Evolutionary conservation across 495 filamentous ascomycete genomes (phyloP).

Genomic region (Aspergillus panamensis): DNA sequence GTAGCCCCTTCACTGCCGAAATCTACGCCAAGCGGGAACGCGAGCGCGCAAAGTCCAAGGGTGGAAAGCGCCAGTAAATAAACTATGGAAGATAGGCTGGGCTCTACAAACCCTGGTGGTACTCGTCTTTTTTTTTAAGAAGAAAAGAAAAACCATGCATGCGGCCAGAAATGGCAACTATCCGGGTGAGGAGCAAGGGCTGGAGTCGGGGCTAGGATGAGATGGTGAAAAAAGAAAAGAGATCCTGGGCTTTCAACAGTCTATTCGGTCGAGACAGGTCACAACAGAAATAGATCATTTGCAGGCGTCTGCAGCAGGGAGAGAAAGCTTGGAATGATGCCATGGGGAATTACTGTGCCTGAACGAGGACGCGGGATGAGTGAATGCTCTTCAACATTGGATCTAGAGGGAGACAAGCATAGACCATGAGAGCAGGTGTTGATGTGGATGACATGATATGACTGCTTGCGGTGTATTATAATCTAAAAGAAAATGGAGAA

Average conservation of each 20-base stretch:
- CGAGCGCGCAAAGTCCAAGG: slow-evolving; percentile 40
- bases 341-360: not conserved
- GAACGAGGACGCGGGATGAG: not conserved
- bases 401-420: not conserved
- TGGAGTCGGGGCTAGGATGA: not conserved
- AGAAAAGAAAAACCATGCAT: not conserved
- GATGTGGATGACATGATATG: not conserved
- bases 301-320: not conserved
- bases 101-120: not conserved
- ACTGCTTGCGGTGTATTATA: not conserved
- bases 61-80: slow-evolving; percentile 40
- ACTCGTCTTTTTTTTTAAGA: not conserved
- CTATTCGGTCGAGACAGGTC: not conserved
- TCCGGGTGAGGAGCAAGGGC: not conserved
- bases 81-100: not conserved
- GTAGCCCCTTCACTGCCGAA: slow-evolving; percentile 83
- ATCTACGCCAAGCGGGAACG: slow-evolving; percentile 86
- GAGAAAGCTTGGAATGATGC: not conserved
- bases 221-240: not conserved
- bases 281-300: not conserved
- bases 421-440: not conserved
- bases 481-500: not conserved
- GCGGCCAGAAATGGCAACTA: not conserved
- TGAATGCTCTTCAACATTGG: slow-evolving; percentile 13
- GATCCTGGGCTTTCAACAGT: not conserved